Evolutionary conservation across 192 early-diverging fungal genomes (phyloP).

Genomic region (Allomyces arbusculus): DNA sequence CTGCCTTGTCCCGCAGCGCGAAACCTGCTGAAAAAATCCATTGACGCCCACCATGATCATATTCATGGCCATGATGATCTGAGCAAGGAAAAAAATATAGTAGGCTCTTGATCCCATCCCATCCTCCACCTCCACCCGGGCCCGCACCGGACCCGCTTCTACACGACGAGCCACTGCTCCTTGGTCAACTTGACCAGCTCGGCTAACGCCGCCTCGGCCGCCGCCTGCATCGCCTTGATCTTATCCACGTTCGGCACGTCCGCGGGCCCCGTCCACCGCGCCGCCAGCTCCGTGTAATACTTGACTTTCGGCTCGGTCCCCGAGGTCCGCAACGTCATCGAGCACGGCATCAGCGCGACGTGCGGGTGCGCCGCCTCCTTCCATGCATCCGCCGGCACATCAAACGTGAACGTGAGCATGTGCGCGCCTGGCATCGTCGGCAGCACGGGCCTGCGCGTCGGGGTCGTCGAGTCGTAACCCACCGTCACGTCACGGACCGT

Average conservation of each 20-base stretch:
- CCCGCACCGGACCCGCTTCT: too few relatives aligned
- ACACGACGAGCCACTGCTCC: neutral
- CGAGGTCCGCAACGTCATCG: slow-evolving; percentile 11
- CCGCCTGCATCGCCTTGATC: slow-evolving; percentile 21
- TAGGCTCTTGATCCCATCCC: too few relatives aligned
- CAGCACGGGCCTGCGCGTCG: slow-evolving; percentile 37
- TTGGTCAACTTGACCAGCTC: slow-evolving; percentile 15
- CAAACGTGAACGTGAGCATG: slow-evolving; percentile 76
- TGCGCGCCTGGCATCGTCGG: slow-evolving; percentile 56
- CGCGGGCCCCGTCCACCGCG: slow-evolving; percentile 4
- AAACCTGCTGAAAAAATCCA: too few relatives aligned
- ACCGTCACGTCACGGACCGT: slow-evolving; percentile 70
- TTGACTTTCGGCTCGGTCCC: slow-evolving; percentile 88
- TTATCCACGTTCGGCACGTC: slow-evolving; percentile 9
- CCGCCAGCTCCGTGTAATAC: slow-evolving; percentile 51
- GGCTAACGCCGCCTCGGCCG: slow-evolving; percentile 23
- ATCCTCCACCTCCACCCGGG: too few relatives aligned
- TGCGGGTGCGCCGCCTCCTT: slow-evolving; percentile 39
- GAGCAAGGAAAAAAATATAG: too few relatives aligned
- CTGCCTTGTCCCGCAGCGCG: too few relatives aligned
- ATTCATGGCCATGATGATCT: too few relatives aligned
- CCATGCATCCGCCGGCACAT: slow-evolving; percentile 32
- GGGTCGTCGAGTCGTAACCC: slow-evolving; percentile 59
- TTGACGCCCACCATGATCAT: too few relatives aligned
- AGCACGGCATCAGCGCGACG: neutral